phyloP scores from a whole-genome alignment of 2,329 filamentous ascomycete genomes.

The Capronia epimyces region DNA sequence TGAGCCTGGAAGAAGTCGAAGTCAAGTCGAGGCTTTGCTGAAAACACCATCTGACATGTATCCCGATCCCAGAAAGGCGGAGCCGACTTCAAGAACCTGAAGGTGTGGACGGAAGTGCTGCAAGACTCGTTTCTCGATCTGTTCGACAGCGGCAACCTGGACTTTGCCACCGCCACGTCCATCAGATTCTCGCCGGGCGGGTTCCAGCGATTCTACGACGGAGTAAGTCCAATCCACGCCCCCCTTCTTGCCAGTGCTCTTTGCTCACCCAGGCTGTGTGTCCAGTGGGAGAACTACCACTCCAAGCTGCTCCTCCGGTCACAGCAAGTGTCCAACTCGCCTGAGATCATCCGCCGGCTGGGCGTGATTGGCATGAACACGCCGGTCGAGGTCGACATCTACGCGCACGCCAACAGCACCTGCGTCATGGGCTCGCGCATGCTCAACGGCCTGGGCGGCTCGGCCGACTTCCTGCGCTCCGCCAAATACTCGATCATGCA shows the following conservation, averaged over 20 bases:
- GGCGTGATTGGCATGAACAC: constrained; percentile 95
- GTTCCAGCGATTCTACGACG: constrained; percentile 82
- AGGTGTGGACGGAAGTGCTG: constrained; percentile 89
- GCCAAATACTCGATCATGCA: constrained; percentile 91
- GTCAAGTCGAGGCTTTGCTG: too few relatives aligned
- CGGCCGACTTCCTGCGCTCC: constrained; percentile 72
- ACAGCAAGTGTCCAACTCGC: constrained; percentile 84
- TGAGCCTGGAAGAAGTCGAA: too few relatives aligned
- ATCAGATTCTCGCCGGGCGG: constrained; percentile 87
- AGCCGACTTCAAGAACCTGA: constrained; percentile 79
- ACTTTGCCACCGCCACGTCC: constrained; percentile 84
- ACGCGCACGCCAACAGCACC: constrained; percentile 86
- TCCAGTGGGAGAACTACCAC: constrained; percentile 66
- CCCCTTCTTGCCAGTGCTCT: not conserved
- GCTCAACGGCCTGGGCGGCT: constrained; percentile 79
- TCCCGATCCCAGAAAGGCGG: constrained; percentile 44
- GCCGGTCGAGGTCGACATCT: constrained; percentile 88
- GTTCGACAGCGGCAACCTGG: constrained; percentile 79
- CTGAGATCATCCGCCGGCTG: constrained; percentile 81
- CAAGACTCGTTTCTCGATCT: constrained; percentile 91
- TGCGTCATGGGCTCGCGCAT: constrained; percentile 84
- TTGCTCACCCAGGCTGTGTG: not conserved
- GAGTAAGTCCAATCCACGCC: constrained; percentile 11
- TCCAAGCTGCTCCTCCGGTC: constrained; percentile 77
- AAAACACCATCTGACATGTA: not conserved